Percentiles rank a stretch among this genome's conserved stretches.
phyloP scores from a whole-genome alignment of 768 basidiomycete species.

The Piloderma croceum region DNA sequence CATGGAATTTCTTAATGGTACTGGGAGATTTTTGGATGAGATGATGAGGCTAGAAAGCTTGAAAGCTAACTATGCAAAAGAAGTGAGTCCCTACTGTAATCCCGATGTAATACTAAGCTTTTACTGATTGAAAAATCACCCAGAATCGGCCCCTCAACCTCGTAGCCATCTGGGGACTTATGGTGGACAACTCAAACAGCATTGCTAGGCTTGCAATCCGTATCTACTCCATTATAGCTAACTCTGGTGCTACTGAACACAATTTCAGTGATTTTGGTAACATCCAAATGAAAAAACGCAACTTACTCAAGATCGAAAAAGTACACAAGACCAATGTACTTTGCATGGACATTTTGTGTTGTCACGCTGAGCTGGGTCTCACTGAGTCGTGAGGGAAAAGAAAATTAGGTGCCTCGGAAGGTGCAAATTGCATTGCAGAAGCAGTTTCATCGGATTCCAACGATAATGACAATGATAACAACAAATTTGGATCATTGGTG shows the following conservation, averaged over 20 bases:
- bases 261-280: constrained; percentile 22
- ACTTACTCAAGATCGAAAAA: constrained; percentile 12
- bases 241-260: constrained; percentile 25
- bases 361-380: constrained; percentile 5
- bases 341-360: constrained; percentile 5
- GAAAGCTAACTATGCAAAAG: background rate
- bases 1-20: background rate
- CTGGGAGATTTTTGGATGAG: background rate
- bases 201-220: constrained; percentile 21
- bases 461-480: too few species aligned
- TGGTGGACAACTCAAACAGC: background rate
- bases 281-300: constrained; percentile 24
- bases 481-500: too few species aligned
- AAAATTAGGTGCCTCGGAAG: background rate
- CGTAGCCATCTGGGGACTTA: background rate
- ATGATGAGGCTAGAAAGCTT: background rate
- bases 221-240: constrained; percentile 21
- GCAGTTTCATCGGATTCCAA: too few species aligned
- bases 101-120: background rate
- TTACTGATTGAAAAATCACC: background rate
- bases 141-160: background rate
- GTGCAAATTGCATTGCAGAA: too few species aligned
- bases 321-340: constrained; percentile 15
- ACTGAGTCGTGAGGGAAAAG: constrained; percentile 2
- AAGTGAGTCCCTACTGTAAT: background rate